Base-by-base conservation (phyloP, 371 early-diverging fungal genomes). In the Mortierella sp. region DNA sequence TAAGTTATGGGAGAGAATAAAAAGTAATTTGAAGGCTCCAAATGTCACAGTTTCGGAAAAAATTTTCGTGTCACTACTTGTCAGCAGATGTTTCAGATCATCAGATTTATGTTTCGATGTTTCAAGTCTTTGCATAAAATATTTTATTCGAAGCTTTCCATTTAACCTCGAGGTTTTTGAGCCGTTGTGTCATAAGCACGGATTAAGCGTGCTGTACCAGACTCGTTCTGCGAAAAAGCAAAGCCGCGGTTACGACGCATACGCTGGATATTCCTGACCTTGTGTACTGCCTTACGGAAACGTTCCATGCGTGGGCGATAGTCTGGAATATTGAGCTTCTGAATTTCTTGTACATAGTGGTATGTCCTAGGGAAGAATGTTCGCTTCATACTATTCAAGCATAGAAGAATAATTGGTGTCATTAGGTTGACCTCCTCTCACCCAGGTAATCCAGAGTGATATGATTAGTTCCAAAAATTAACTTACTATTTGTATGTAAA, bases 141-240 rank as follows among this genome's bases (percentile, higher is more conserved):
- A n/a, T n/a, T n/a, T n/a, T n/a, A n/a, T n/a, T n/a, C n/a, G n/a
- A n/a, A n/a, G n/a, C n/a, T n/a, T n/a, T n/a, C n/a, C 15, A 28
- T 10, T 42, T 75, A 75, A 49, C 77, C 77, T 61, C 64, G 12
- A 35, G 98, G 97, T 86, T 97, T 97, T 66, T 92, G 89, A 61
- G 92, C 83, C 2, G 99, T 98, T 42, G 99, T 98, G 86, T 98
- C 98, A 87, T 98, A 98, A 40, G 95, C 92, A 45, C 98, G 91
- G 68, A 98, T 96, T 60, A 99, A 86, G 72, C 96, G 91, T 42
- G 95, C 94, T 83, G 97, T 97, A n/a, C 98, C 99, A 70, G 91
- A 91, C 75, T 99, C 99, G 84, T 91, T 97, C 83, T 99, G 98
- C 49, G 97, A 96, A 79, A 99, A 99, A 9, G 99, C 99, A 85